phyloP scores from a whole-genome alignment of 1,284 basidiomycete species.

The Porogramme epimiltina region DNA sequence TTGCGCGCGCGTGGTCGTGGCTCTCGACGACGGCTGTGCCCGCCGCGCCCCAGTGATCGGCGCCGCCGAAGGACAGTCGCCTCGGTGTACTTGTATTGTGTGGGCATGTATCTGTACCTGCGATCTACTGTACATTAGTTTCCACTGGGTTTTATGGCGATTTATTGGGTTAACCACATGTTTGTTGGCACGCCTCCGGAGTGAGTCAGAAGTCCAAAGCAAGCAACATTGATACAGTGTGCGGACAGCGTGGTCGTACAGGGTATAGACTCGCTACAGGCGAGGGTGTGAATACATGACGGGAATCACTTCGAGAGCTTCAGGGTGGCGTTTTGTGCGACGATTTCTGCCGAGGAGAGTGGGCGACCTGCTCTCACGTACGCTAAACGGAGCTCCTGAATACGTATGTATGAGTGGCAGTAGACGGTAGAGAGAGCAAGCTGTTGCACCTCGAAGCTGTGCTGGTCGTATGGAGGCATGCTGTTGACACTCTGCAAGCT shows the following conservation, averaged over 20 bases:
- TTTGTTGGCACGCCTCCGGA: no score
- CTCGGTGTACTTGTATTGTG: background rate
- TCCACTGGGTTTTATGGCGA: background rate
- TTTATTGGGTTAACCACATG: no score
- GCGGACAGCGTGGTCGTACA: constrained; percentile 9
- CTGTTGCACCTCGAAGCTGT: constrained; percentile 33
- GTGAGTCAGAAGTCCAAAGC: no score
- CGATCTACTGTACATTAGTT: background rate
- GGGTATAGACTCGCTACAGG: background rate
- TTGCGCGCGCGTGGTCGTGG: constrained; percentile 29
- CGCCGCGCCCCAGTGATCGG: no score
- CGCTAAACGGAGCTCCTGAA: constrained; percentile 32
- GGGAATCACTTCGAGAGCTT: constrained; percentile 11
- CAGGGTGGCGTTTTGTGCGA: constrained; percentile 18
- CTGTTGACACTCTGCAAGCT: constrained; percentile 27
- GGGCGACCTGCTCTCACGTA: constrained; percentile 24
- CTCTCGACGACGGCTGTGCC: constrained; percentile 16
- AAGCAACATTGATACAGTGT: constrained; percentile 16
- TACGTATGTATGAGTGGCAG: no score
- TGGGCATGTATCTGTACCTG: background rate
- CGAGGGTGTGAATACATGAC: background rate
- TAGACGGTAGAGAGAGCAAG: constrained; percentile 1
- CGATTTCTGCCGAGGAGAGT: constrained; percentile 30
- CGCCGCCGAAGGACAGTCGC: background rate
- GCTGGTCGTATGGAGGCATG: constrained; percentile 24